Base-by-base conservation (phyloP, 192 early-diverging fungal genomes). In the Linnemannia elongata region DNA sequence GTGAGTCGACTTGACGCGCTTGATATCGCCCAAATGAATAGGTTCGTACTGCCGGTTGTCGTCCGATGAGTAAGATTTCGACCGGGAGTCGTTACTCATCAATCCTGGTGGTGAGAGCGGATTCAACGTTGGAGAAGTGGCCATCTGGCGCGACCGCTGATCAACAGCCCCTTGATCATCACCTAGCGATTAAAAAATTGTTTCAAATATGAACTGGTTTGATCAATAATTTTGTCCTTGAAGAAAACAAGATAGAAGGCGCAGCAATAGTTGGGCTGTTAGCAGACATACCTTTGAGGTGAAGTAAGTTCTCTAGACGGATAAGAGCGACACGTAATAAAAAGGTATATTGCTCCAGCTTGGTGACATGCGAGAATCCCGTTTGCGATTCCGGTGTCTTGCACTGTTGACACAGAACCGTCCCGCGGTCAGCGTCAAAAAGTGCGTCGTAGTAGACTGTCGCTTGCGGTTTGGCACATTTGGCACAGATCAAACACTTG, bases 301-400 rank as follows among this genome's bases (percentile, higher is more conserved):
- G 92, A 36, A 99, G 89, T 55, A 97, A 84, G 36, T 91, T 92
- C 80, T 96, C 97, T 36, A 99, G 90, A 35, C 96, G 90, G 73
- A 94, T 93, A 66, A 98, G 89, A 27, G 96, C 96, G 30, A 96
- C 94, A 13, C 94, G 92, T 88, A 99, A 89, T 47, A 97, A 85
- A 88, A 97, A 98, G 66, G 95, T 93, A 88, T 98, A 98, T 90
- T 99, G 97, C 79, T 97, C 92, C 57, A 99, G 89, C 81, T 97
- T 95, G 13, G 98, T 94, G 4, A 98, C 93, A 83, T 92, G 88
- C 79, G 93, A 91, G 77, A 97, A 94, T 13, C 93, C 80, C 24
- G 82, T 57, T 13, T 89, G 73, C 17, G 87, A 82, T 72, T 87
- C 84, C 47, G 91, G 87, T 36, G 90, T 88, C 18, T 83, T 85